Conservation (phyloP, 108 stramenopile species). For the Pseudonitzschia multiseries region DNA sequence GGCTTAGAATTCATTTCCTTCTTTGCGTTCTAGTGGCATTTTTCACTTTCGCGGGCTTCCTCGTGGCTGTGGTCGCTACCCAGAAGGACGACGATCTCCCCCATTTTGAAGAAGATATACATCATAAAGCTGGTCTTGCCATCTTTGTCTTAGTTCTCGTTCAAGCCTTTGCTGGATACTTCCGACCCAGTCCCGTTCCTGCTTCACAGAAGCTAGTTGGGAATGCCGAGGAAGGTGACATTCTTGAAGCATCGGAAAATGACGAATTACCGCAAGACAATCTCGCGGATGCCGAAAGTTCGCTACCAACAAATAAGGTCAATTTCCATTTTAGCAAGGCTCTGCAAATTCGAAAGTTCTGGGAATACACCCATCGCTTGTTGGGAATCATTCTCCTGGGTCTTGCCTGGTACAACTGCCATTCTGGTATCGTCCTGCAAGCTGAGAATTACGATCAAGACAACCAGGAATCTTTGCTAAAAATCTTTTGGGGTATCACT, state of each 20-base stretch:
- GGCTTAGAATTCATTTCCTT: slow-evolving; percentile 39
- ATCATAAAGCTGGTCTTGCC: slow-evolving; percentile 33
- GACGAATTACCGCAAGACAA: too few species aligned
- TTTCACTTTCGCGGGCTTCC: slow-evolving; percentile 36
- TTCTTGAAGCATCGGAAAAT: too few species aligned
- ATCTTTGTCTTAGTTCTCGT: slow-evolving; percentile 36
- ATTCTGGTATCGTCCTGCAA: slow-evolving; percentile 24
- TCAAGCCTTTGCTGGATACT: slow-evolving; percentile 34
- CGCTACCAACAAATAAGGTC: too few species aligned
- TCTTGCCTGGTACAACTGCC: slow-evolving; percentile 36
- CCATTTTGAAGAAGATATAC: slow-evolving; percentile 31
- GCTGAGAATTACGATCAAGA: slow-evolving; percentile 20
- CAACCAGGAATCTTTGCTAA: slow-evolving; percentile 1
- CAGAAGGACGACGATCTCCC: slow-evolving; percentile 14
- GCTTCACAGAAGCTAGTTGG: background rate
- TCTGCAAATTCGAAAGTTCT: slow-evolving; percentile 12
- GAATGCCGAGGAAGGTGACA: background rate
- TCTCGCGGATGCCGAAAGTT: too few species aligned
- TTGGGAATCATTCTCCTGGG: slow-evolving; percentile 26
- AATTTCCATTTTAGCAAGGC: too few species aligned
- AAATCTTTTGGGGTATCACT: slow-evolving; percentile 33
- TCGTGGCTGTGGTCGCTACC: slow-evolving; percentile 34
- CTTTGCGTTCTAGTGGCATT: slow-evolving; percentile 28
- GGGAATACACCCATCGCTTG: slow-evolving; percentile 30
- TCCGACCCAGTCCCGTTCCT: slow-evolving; percentile 32